Conservation (phyloP, 345 rosid genomes). For the Eucalyptus paniculata region DNA sequence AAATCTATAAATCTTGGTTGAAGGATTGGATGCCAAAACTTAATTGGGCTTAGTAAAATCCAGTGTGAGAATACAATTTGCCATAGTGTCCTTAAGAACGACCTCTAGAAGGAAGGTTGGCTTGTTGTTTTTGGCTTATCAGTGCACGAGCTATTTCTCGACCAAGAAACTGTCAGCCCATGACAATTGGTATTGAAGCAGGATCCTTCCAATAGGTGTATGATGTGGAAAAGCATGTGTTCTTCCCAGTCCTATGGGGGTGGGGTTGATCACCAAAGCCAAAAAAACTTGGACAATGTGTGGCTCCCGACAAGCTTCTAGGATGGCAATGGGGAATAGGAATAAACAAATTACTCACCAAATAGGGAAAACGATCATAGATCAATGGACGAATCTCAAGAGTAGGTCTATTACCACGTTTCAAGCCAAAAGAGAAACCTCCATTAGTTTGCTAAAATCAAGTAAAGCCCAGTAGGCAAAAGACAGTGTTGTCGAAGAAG, state of each 20-base stretch:
- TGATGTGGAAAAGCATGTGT: neutral
- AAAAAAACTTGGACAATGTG: neutral
- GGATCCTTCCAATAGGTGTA: neutral
- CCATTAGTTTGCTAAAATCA: neutral
- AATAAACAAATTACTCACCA: neutral
- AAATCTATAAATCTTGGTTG: too few species aligned
- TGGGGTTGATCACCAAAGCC: neutral
- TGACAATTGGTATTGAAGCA: neutral
- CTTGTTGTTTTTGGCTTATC: too few species aligned
- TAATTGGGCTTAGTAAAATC: too few species aligned
- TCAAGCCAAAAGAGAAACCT: neutral
- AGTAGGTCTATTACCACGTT: neutral
- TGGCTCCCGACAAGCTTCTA: neutral
- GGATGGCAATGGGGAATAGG: neutral
- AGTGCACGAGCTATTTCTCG: too few species aligned
- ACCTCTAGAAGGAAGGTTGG: too few species aligned
- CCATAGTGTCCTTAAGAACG: too few species aligned
- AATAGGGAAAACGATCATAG: neutral
- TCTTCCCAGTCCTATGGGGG: neutral
- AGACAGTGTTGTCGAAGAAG: neutral
- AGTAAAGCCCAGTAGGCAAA: neutral
- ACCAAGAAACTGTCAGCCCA: rapidly evolving
- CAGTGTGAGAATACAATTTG: too few species aligned
- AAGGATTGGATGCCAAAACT: too few species aligned
- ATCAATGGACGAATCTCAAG: neutral